Evolutionary conservation across 2,329 filamentous ascomycete species (phyloP).

Genomic region (Hypoxylon sp.): DNA sequence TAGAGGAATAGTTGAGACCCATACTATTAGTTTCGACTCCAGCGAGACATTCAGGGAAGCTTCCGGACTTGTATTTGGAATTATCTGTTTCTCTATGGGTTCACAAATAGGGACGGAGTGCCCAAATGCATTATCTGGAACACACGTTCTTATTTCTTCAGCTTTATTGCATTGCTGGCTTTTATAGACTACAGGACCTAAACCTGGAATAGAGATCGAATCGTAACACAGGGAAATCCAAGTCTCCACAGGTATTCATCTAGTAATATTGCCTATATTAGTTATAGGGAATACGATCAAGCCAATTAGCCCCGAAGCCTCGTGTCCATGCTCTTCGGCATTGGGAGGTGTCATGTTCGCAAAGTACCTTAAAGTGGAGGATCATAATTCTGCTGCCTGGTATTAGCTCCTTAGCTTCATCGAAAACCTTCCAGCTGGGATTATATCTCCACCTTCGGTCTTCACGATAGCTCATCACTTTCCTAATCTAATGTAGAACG

Average conservation of each 20-base stretch:
- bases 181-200: neutral
- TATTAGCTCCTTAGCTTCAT: constrained; percentile 1
- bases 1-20: no score
- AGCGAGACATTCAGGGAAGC: neutral
- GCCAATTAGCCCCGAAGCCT: neutral
- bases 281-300: neutral
- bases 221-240: neutral
- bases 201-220: no score
- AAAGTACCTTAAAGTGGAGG: constrained; percentile 1
- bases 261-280: neutral
- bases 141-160: neutral
- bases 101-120: neutral
- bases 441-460: neutral
- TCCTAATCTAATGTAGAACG: neutral
- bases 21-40: neutral
- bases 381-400: constrained; percentile 15
- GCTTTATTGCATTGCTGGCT: neutral
- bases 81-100: neutral
- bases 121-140: no score
- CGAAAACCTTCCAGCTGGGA: neutral
- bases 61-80: neutral
- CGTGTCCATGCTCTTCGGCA: neutral
- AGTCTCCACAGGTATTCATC: neutral
- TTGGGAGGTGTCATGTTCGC: no score
- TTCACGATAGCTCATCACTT: neutral